Conservation (phyloP, 2,329 filamentous ascomycete species). For the Esteya vermicola region DNA sequence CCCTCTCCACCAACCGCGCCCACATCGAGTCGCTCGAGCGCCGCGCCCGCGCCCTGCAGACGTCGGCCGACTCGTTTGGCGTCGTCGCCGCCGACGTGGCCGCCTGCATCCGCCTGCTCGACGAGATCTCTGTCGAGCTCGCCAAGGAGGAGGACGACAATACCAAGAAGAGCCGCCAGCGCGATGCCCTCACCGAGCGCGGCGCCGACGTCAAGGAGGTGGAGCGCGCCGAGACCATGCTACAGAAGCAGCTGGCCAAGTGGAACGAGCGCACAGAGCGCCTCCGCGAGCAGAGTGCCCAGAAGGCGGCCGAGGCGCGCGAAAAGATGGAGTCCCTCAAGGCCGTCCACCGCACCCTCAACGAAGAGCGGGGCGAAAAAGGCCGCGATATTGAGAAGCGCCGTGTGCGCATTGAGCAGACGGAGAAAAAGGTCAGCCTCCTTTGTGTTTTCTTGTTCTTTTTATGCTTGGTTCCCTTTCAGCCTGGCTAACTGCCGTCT, state of each 20-base stretch:
- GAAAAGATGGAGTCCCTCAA: slow-evolving; percentile 83
- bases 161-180: slow-evolving; percentile 62
- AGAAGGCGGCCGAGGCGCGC: slow-evolving; percentile 70
- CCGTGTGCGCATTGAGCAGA: slow-evolving; percentile 90
- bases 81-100: slow-evolving; percentile 76
- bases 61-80: slow-evolving; percentile 76
- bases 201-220: slow-evolving; percentile 85
- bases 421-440: slow-evolving; percentile 78
- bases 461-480: slow-evolving; percentile 8
- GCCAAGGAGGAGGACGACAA: slow-evolving; percentile 86
- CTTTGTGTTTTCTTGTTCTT: not conserved
- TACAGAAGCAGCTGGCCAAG: slow-evolving; percentile 71
- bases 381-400: slow-evolving; percentile 84
- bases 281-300: slow-evolving; percentile 63
- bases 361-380: slow-evolving; percentile 75
- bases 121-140: slow-evolving; percentile 74
- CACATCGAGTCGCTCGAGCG: slow-evolving; percentile 82
- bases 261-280: slow-evolving; percentile 80
- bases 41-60: slow-evolving; percentile 78
- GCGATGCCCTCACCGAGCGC: slow-evolving; percentile 75
- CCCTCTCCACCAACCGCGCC: slow-evolving; percentile 60
- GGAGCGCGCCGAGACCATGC: slow-evolving; percentile 70
- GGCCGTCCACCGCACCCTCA: slow-evolving; percentile 63
- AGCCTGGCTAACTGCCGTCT: too few species aligned
- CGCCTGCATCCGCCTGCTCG: slow-evolving; percentile 75